Conservation (phyloP, 768 basidiomycete genomes). For the Cystofilobasidium bisporidii region DNA sequence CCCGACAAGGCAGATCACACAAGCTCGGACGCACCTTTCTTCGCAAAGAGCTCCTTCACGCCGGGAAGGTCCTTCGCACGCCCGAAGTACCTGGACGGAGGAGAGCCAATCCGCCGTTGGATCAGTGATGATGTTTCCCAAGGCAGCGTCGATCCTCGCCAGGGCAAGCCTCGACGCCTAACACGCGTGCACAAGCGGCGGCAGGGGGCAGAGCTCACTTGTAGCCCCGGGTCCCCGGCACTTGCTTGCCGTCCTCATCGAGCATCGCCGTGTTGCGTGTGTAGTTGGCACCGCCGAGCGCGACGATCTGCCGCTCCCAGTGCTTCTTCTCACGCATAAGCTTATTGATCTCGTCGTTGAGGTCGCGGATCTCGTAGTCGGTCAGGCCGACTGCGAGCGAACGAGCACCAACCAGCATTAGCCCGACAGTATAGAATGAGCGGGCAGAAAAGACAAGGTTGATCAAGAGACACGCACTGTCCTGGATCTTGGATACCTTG, state of each 20-base stretch:
- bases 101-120: no score
- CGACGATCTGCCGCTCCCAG: slow-evolving; percentile 98
- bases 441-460: no score
- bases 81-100: slow-evolving; percentile 70
- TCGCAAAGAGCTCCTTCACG: slow-evolving; percentile 85
- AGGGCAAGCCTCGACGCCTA: no score
- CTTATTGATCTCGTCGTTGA: slow-evolving; percentile 97
- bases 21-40: slow-evolving; percentile 51
- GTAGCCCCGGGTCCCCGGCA: slow-evolving; percentile 93
- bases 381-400: slow-evolving; percentile 63
- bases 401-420: background rate
- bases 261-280: slow-evolving; percentile 79
- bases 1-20: no score
- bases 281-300: slow-evolving; percentile 91
- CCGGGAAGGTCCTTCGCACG: slow-evolving; percentile 92
- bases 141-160: no score
- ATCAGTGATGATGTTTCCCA: no score
- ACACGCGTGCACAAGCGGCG: background rate
- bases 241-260: slow-evolving; percentile 90
- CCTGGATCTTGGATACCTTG: slow-evolving; percentile 97
- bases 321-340: slow-evolving; percentile 88
- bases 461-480: slow-evolving; percentile 50
- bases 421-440: no score
- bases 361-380: slow-evolving; percentile 88
- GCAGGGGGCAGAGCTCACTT: slow-evolving; percentile 49